These are phyloP conservation scores for Lactifluus hygrophoroides DNA, from an alignment of 768 basidiomycete genomes.

Conservation along the genomic window DNA sequence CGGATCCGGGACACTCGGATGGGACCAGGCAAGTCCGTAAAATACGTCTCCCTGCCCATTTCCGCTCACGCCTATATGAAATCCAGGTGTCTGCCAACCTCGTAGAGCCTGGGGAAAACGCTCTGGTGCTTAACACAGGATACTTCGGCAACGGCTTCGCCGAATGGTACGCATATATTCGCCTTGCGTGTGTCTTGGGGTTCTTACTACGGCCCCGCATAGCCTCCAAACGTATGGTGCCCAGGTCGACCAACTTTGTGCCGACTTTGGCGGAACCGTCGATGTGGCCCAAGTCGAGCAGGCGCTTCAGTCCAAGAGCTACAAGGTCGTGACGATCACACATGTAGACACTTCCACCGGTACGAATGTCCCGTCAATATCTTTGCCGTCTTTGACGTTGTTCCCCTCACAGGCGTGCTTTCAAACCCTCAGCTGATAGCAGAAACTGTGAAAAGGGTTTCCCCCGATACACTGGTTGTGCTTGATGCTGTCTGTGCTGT, in stretches of 20 bases:
- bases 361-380: conserved; percentile 22
- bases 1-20: conserved; percentile 92
- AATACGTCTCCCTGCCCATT: neutral
- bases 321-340: conserved; percentile 87
- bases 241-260: conserved; percentile 73
- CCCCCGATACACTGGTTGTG: conserved; percentile 80
- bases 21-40: conserved; percentile 66
- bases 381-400: neutral
- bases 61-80: neutral
- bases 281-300: conserved; percentile 48
- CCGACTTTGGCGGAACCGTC: conserved; percentile 75
- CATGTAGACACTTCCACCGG: conserved; percentile 92
- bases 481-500: conserved; percentile 96
- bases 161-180: conserved; percentile 55
- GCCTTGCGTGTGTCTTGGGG: neutral
- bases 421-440: conserved; percentile 75
- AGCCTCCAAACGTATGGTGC: conserved; percentile 87
- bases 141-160: conserved; percentile 92
- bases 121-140: conserved; percentile 78
- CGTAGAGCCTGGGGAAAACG: conserved; percentile 70
- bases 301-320: conserved; percentile 69
- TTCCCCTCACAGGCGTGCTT: conserved; percentile 53
- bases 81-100: conserved; percentile 80
- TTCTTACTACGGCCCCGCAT: neutral
- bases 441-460: conserved; percentile 60